Base-by-base conservation (phyloP, 2,329 filamentous ascomycete genomes). In the Trichophyton schoenleinii region DNA sequence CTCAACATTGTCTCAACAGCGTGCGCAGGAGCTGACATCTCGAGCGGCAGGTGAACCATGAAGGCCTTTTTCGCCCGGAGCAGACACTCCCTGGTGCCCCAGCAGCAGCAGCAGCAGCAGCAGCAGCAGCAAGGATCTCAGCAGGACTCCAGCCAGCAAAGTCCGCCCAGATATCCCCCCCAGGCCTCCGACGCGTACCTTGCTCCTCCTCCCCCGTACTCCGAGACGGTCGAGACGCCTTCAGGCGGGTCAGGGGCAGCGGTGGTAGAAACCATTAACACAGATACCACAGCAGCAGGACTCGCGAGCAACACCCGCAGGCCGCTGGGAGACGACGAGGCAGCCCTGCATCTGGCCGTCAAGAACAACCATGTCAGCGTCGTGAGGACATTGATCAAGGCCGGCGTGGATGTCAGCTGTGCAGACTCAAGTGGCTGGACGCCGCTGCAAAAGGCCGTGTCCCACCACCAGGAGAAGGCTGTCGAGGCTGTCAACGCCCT, bases 311-410 rank as follows among this genome's bases (percentile, higher is more conserved):
- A 36, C 3, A 25, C 7, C n/a, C n/a, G n/a, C 9, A 44, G 20
- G 3, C 38, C 38, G 2, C 41, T 59, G 15, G 11, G 38, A 20
- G 57, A 59, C 41, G 36, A 48, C 9, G 57, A 59, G 31, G 18
- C 57, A 4, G 57, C 57, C n/a, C 20, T 59, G 9, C 57, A 59
- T 48, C 57, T 59, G 22, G 57, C 57, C 8, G 41, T 31, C 6
- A 46, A 59, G 41, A 59, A 59, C 41, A 59, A 59, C 20, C 57
- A 59, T 48, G 25, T 46, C 15, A 31, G 41, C 34, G 41, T 59
- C 15, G 9, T 59, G 15, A 22, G 9, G 18, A 25, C 18, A 2
- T 20, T 59, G 20, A 20, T 59, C 9, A 44, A 59, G 11, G 57
- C 41, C 15, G 57, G 57, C 8, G 57, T 59, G 11, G 15, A 46